Evolutionary conservation across 768 basidiomycete genomes (phyloP).

Genomic region (Hygrocybe punicea): DNA sequence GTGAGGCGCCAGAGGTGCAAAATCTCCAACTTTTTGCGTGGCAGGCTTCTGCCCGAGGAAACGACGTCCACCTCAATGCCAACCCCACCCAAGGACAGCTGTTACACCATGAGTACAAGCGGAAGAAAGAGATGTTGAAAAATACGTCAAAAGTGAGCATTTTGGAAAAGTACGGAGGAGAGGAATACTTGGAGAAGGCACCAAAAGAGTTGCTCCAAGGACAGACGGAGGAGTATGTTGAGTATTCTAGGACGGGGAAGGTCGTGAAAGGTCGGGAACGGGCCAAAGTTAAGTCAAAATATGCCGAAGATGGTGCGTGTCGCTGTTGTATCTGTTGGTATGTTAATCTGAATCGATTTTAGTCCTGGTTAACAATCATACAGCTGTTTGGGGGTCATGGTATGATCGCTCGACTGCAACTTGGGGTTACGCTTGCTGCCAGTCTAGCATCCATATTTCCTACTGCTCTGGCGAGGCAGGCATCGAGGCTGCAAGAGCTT

Average conservation of each 20-base stretch:
- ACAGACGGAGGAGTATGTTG: slow-evolving; percentile 96
- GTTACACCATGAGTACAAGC: slow-evolving; percentile 82
- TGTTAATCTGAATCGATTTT: slow-evolving; percentile 10
- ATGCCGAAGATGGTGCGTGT: slow-evolving; percentile 90
- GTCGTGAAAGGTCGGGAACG: slow-evolving; percentile 89
- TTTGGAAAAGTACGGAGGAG: slow-evolving; percentile 90
- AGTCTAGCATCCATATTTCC: slow-evolving; percentile 78
- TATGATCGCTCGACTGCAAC: slow-evolving; percentile 63
- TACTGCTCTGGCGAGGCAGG: slow-evolving; percentile 90
- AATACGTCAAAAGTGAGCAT: slow-evolving; percentile 88
- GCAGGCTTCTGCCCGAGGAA: slow-evolving; percentile 90
- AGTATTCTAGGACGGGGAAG: slow-evolving; percentile 90
- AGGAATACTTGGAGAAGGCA: slow-evolving; percentile 82
- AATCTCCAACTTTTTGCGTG: slow-evolving; percentile 94
- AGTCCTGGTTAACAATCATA: slow-evolving; percentile 94
- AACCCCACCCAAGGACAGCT: slow-evolving; percentile 96
- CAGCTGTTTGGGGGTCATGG: slow-evolving; percentile 96
- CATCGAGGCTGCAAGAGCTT: slow-evolving; percentile 73
- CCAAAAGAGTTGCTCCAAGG: slow-evolving; percentile 91
- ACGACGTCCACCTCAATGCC: slow-evolving; percentile 92
- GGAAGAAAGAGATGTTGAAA: slow-evolving; percentile 90
- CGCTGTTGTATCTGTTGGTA: slow-evolving; percentile 1
- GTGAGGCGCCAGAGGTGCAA: slow-evolving; percentile 91
- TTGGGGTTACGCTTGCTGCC: slow-evolving; percentile 97
- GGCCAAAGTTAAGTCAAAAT: slow-evolving; percentile 85